Evolutionary conservation across 2,329 filamentous ascomycete genomes (phyloP).

Genomic region (Mollisiaceae sp.): DNA sequence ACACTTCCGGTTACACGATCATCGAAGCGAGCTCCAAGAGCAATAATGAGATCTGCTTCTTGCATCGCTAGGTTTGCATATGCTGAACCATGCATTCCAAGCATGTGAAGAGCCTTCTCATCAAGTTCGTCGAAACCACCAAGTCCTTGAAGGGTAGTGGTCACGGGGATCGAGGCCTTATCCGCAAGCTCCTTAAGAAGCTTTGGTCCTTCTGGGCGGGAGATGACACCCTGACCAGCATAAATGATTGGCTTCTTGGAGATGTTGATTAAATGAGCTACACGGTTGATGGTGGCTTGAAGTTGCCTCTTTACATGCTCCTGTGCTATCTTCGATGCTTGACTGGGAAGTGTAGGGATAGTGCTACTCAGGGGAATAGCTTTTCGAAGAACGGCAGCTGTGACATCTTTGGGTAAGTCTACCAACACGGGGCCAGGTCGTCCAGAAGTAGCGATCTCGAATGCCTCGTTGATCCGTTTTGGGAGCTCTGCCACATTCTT

Average conservation of each 20-base stretch:
- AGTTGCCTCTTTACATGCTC: slow-evolving; percentile 76
- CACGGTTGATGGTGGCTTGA: slow-evolving; percentile 72
- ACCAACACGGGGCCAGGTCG: slow-evolving; percentile 94
- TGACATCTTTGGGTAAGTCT: slow-evolving; percentile 96
- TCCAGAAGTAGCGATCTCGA: slow-evolving; percentile 95
- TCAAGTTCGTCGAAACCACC: slow-evolving; percentile 93
- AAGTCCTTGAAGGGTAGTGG: slow-evolving; percentile 92
- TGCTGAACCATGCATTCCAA: slow-evolving; percentile 96
- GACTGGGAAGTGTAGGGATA: slow-evolving; percentile 77
- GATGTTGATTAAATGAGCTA: slow-evolving; percentile 81
- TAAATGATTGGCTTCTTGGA: slow-evolving; percentile 96
- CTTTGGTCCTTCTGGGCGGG: slow-evolving; percentile 76
- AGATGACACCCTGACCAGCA: slow-evolving; percentile 87
- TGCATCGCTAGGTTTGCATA: slow-evolving; percentile 99
- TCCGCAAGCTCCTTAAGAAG: slow-evolving; percentile 86
- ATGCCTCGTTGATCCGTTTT: slow-evolving; percentile 93
- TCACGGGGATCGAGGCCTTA: slow-evolving; percentile 90
- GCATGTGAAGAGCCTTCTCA: slow-evolving; percentile 94
- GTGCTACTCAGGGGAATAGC: slow-evolving; percentile 73
- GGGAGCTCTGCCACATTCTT: slow-evolving; percentile 94
- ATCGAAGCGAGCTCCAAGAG: slow-evolving; percentile 91
- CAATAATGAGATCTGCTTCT: slow-evolving; percentile 93
- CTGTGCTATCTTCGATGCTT: slow-evolving; percentile 81
- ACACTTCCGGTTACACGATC: slow-evolving; percentile 89
- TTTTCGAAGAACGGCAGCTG: slow-evolving; percentile 78